A percentile compares a stretch with the other conserved stretches of the same genome.
phyloP scores from a whole-genome alignment of 331 rosid genomes.

The Dryas integrifolia region DNA sequence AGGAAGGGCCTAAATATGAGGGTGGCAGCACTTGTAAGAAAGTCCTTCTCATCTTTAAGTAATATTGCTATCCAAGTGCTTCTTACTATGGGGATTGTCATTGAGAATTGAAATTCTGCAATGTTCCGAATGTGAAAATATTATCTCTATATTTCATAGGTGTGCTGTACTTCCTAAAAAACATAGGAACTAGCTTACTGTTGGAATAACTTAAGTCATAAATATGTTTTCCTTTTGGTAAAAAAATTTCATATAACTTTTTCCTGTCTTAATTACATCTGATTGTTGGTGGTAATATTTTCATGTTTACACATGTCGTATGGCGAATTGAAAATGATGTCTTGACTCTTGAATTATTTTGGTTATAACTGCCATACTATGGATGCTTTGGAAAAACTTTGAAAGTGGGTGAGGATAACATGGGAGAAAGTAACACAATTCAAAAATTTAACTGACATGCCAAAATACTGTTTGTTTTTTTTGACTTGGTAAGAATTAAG shows the following conservation, averaged over 20 bases:
- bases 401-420: not conserved
- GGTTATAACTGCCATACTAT: not conserved
- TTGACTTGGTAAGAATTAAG: not conserved
- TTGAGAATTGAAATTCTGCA: not conserved
- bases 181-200: not conserved
- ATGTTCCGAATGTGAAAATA: not conserved
- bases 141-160: not conserved
- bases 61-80: not conserved
- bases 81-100: not conserved
- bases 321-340: not conserved
- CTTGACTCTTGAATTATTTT: not conserved
- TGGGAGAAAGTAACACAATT: not conserved
- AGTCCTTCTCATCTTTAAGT: not conserved
- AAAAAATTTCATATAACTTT: not conserved
- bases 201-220: not conserved
- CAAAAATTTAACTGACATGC: not conserved
- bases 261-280: not conserved
- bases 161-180: no score
- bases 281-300: not conserved
- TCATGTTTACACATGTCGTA: not conserved
- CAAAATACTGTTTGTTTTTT: not conserved
- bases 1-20: conserved; percentile 71
- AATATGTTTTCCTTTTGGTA: not conserved
- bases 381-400: not conserved
- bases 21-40: conserved; percentile 75